Evolutionary conservation across 129 eudicot species (phyloP).

Genomic region (Tagetes patula): DNA sequence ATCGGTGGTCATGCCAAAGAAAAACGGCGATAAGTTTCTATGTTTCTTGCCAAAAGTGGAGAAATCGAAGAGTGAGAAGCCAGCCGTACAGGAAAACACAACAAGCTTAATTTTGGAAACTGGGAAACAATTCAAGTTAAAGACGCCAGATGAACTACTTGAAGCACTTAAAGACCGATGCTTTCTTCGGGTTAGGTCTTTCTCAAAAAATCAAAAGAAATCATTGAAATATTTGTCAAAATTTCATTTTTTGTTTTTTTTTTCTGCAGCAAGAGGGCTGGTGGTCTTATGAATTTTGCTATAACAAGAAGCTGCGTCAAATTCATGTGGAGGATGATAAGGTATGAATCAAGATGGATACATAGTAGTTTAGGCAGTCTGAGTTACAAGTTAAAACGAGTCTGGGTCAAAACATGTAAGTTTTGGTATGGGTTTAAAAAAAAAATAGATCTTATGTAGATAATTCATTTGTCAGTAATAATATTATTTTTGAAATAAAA

Average conservation of each 20-base stretch:
- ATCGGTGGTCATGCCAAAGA: slow-evolving; percentile 72
- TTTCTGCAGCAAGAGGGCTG: slow-evolving; percentile 93
- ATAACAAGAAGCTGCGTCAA: slow-evolving; percentile 68
- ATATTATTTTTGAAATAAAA: neutral
- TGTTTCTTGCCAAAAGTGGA: slow-evolving; percentile 87
- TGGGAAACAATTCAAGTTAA: slow-evolving; percentile 70
- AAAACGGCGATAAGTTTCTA: slow-evolving; percentile 68
- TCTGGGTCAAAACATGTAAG: neutral
- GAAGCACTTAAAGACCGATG: slow-evolving; percentile 77
- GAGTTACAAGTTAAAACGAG: neutral
- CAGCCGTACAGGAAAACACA: slow-evolving; percentile 60
- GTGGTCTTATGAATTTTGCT: slow-evolving; percentile 96
- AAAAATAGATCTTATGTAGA: neutral
- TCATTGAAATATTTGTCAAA: neutral
- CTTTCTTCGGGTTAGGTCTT: slow-evolving; percentile 63
- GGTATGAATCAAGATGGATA: slow-evolving; percentile 33
- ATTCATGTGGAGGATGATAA: slow-evolving; percentile 76
- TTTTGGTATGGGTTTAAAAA: neutral
- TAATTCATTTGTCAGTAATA: neutral
- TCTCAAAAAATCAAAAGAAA: slow-evolving; percentile 12
- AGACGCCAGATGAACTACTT: slow-evolving; percentile 97
- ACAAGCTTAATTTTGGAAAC: slow-evolving; percentile 79
- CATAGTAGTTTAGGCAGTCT: neutral
- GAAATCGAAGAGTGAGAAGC: slow-evolving; percentile 64
- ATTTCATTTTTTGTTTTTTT: neutral